Percentiles rank a stretch among this genome's conserved stretches.
Evolutionary conservation across 495 filamentous ascomycete species (phyloP).

Genomic region (Talaromyces wortmannii): DNA sequence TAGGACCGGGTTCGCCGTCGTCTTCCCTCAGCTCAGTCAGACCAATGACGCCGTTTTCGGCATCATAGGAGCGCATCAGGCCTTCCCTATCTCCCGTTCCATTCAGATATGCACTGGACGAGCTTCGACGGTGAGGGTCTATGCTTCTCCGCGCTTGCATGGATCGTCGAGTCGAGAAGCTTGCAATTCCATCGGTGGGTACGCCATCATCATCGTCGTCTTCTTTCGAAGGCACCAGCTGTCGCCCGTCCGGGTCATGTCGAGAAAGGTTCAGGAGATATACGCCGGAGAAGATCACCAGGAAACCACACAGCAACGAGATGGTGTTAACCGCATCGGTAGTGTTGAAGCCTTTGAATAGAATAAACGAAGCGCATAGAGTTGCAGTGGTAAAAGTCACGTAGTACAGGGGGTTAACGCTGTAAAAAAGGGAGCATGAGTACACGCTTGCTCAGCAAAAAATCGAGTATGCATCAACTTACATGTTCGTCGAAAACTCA

Average conservation of each 20-base stretch:
- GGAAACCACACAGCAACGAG: constrained; percentile 86
- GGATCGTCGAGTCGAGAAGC: constrained; percentile 77
- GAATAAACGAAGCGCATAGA: constrained; percentile 90
- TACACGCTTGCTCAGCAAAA: too few relatives aligned
- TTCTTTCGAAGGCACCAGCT: constrained; percentile 54
- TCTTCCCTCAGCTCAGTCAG: constrained; percentile 66
- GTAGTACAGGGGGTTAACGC: constrained; percentile 97
- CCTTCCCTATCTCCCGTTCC: constrained; percentile 61
- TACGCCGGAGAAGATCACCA: constrained; percentile 94
- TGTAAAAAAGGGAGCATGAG: constrained; percentile 20
- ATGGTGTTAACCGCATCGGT: constrained; percentile 89
- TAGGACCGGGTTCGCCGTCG: constrained; percentile 48
- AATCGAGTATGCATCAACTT: constrained; percentile 23
- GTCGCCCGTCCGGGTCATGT: constrained; percentile 75
- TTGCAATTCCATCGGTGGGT: constrained; percentile 86
- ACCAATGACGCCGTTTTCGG: constrained; percentile 62
- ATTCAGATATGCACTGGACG: constrained; percentile 48
- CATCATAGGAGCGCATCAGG: constrained; percentile 76
- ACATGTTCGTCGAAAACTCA: constrained; percentile 96
- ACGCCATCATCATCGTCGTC: constrained; percentile 61
- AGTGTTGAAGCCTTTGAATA: constrained; percentile 96
- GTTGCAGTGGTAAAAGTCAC: constrained; percentile 99
- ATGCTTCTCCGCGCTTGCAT: constrained; percentile 82
- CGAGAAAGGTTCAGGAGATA: constrained; percentile 95
- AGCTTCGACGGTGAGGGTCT: constrained; percentile 46